Evolutionary conservation across 2,329 filamentous ascomycete species (phyloP).

Genomic region (Ophiobolus disseminans): DNA sequence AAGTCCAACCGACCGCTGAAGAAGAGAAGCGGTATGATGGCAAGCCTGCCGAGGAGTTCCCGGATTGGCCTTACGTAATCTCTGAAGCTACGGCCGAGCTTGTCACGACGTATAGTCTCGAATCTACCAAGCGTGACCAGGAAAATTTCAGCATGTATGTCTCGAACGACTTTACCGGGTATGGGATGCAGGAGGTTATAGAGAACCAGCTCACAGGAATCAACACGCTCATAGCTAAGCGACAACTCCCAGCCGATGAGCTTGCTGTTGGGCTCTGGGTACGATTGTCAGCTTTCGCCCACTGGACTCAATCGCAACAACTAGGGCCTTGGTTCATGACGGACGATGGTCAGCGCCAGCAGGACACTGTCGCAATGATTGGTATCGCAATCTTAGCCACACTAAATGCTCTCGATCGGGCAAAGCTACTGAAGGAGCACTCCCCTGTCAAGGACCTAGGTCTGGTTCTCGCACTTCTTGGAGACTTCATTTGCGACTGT

Average conservation of each 20-base stretch:
- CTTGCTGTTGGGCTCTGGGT: slow-evolving; percentile 16
- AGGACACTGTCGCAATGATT: slow-evolving; percentile 11
- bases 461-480: slow-evolving; percentile 14
- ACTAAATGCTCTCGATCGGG: slow-evolving; percentile 16
- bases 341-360: slow-evolving; percentile 11
- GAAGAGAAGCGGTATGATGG: no score
- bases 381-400: slow-evolving; percentile 13
- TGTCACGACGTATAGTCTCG: slow-evolving; percentile 6
- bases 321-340: slow-evolving; percentile 11
- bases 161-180: slow-evolving; percentile 14
- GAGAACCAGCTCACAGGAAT: slow-evolving; percentile 8
- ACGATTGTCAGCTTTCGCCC: slow-evolving; percentile 11
- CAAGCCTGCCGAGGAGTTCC: slow-evolving; percentile 8
- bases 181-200: slow-evolving; percentile 9
- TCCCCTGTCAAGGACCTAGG: slow-evolving; percentile 16
- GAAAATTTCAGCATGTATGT: slow-evolving; percentile 14
- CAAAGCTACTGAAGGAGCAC: slow-evolving; percentile 10
- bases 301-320: slow-evolving; percentile 8
- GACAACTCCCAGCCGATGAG: slow-evolving; percentile 1
- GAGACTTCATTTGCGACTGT: slow-evolving; percentile 10
- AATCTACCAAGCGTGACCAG: slow-evolving; percentile 10
- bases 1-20: no score
- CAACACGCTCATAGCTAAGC: slow-evolving; percentile 10
- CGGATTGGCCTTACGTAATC: slow-evolving; percentile 9
- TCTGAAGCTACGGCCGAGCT: slow-evolving; percentile 8